phyloP scores from a whole-genome alignment of 768 basidiomycete species.

The Crepidotus variabilis region DNA sequence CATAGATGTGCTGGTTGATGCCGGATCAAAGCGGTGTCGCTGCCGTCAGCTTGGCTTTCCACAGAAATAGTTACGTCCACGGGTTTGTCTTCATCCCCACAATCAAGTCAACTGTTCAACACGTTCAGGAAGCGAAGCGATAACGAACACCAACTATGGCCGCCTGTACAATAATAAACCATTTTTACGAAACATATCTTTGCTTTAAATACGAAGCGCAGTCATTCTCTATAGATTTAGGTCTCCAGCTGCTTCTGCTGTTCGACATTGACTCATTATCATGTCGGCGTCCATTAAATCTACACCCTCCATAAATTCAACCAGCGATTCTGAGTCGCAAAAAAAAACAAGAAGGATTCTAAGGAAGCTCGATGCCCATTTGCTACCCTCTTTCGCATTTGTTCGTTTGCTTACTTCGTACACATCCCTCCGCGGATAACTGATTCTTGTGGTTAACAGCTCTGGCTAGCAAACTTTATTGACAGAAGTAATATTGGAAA shows the following conservation, averaged over 20 bases:
- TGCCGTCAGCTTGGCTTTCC: no score
- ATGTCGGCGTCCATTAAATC: no score
- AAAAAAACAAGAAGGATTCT: constrained; percentile 41
- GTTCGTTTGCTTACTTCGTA: constrained; percentile 24
- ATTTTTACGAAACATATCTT: no score
- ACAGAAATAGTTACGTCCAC: no score
- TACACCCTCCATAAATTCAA: neutral
- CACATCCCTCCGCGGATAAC: no score
- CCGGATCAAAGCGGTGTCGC: no score
- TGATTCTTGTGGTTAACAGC: constrained; percentile 20
- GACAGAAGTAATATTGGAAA: constrained; percentile 62
- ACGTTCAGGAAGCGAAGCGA: neutral
- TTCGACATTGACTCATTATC: no score
- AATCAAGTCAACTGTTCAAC: neutral
- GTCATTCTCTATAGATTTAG: no score
- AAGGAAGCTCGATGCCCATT: constrained; percentile 55
- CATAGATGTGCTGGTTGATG: no score
- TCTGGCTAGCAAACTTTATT: constrained; percentile 54
- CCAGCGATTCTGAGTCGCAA: neutral
- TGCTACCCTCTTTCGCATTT: constrained; percentile 52
- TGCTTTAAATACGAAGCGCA: no score
- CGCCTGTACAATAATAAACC: neutral
- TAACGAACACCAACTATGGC: neutral
- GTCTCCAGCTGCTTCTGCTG: no score
- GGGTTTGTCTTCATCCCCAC: no score